phyloP scores from a whole-genome alignment of 176 grass and related monocot species.

The Aegilops umbellulata region DNA sequence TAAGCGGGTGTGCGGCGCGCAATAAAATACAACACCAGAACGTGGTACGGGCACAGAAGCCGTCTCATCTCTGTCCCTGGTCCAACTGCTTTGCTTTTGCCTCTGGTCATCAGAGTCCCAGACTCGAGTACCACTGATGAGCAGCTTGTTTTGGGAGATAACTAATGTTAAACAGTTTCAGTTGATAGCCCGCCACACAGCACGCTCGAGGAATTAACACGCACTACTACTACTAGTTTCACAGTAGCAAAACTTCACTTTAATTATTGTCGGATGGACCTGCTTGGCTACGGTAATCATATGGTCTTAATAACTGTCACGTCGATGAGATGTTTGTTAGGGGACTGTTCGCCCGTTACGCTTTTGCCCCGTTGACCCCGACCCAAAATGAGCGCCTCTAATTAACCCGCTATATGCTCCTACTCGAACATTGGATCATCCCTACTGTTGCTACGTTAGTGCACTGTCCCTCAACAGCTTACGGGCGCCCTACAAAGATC shows the following conservation, averaged over 20 bases:
- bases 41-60: not conserved
- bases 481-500: not conserved
- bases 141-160: not conserved
- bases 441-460: not conserved
- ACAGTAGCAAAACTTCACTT: not conserved
- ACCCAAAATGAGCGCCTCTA: no score
- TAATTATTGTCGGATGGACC: not conserved
- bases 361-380: not conserved
- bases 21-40: no score
- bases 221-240: not conserved
- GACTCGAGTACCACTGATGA: no score
- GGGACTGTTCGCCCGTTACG: not conserved
- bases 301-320: not conserved
- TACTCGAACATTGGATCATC: no score
- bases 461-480: not conserved
- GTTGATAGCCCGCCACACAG: not conserved
- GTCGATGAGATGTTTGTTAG: not conserved
- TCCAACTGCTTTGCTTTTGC: not conserved
- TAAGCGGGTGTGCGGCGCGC: not conserved
- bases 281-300: not conserved
- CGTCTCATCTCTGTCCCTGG: not conserved
- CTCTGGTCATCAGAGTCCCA: not conserved
- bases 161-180: not conserved
- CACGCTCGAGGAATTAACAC: no score
- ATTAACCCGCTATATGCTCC: no score